These are phyloP conservation scores for Kalmusia sp. DNA, from an alignment of 2,329 filamentous ascomycete species.

Conservation along the genomic window DNA sequence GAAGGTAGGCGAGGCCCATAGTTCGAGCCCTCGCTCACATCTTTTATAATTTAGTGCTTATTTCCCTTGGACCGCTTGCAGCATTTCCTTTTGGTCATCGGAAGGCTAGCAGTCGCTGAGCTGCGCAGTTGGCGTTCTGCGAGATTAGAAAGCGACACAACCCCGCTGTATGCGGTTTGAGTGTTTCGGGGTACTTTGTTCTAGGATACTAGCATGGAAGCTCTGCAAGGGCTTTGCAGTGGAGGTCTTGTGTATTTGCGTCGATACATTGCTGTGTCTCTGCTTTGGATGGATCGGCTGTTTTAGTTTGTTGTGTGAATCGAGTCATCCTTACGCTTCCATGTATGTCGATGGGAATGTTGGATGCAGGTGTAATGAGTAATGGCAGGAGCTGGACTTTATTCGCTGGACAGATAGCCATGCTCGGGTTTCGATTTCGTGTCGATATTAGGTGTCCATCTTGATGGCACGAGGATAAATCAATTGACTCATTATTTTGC, in stretches of 20 bases:
- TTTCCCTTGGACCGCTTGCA: slow-evolving; percentile 41
- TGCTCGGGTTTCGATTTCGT: slow-evolving; percentile 1
- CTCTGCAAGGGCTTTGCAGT: too few species aligned
- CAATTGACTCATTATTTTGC: slow-evolving; percentile 1
- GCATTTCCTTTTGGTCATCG: slow-evolving; percentile 38
- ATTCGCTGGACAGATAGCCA: neutral
- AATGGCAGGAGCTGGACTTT: slow-evolving; percentile 18
- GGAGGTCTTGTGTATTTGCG: too few species aligned
- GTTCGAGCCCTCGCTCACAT: slow-evolving; percentile 34
- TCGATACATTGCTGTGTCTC: too few species aligned
- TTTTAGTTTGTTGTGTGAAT: neutral
- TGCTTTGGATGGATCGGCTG: slow-evolving; percentile 5
- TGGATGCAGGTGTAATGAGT: slow-evolving; percentile 26
- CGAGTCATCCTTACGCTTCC: slow-evolving; percentile 8
- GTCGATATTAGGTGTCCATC: neutral
- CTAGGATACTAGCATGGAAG: too few species aligned
- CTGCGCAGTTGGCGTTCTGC: neutral
- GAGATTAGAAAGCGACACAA: neutral
- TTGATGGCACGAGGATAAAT: too few species aligned
- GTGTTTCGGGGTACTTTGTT: neutral
- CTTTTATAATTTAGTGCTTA: slow-evolving; percentile 42
- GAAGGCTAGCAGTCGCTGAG: slow-evolving; percentile 26
- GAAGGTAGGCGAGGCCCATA: slow-evolving; percentile 47
- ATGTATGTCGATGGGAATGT: neutral
- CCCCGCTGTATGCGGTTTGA: neutral